Base-by-base conservation (phyloP, 208 protist species). In the Naegleria fowleri region DNA sequence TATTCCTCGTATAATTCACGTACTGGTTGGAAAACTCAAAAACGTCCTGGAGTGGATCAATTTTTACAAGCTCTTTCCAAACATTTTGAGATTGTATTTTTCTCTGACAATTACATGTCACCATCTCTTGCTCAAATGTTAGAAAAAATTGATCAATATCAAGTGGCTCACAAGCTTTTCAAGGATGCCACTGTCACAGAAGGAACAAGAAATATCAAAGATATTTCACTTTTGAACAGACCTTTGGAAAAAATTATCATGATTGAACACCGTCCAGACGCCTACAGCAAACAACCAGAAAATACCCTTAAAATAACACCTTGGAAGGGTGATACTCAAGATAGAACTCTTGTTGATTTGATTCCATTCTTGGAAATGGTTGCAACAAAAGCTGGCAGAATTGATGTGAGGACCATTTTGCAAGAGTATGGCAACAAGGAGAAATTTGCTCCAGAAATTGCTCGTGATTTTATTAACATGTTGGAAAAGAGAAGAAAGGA, bases 11-110 rank as follows among this genome's bases (percentile, higher is more conserved):
- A 51, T 29, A 48, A 9, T 33, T 39, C 83, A 48, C 13, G 40
- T 25, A 13, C 83, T 13, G 83, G 83, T 48, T 86, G 83, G 83
- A 86, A 86, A 29, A 86, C 83, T 33, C 83, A 86, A 48, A 86
- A 86, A 33, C 29, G 83, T 43, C 83, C 83, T 29, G 33, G 33
- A 25, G 7, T 48, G 15, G 83, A 86, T 48, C 6, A 51, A 33
- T 86, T 86, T 39, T 16, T 86, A 40, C n/a, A 86, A n/a, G 15
- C 22, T 33, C 7, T 86, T 86, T 48, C 36, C 15, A 11, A 86
- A 43, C 41, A 43, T 9, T 86, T 48, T 48, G 83, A 86, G 41
- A 13, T 86, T 16, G 83, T 86, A 51, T 48, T 86, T 86, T 86
- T 86, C 83, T 43, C 36, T 48, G 83, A 86, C 7, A 86, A 86